Evolutionary conservation across 306 rosid genomes (phyloP), one percentile per base, ranked within the genome.

Genomic region (Quercus glauca): DNA sequence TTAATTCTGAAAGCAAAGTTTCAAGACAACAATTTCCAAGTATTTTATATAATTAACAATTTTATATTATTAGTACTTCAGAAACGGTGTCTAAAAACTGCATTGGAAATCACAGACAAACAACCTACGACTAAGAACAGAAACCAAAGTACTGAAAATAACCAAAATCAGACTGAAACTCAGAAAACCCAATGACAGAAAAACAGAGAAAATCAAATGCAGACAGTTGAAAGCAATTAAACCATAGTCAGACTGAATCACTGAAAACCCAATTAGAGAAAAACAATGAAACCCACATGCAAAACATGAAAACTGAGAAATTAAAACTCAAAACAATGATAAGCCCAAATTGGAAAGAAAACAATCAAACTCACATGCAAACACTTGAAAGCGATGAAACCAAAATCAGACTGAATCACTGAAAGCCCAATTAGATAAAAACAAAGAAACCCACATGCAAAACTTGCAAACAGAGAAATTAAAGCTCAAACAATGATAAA

Each of bases 381-480:
- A 41, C 45, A 41, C 45, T 41, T 41, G 12, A 41, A 41, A 41
- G 45, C 3, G 45, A 41, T 8, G 12, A 41, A 49, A 63, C 55
- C 11, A 21, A 71, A 25, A 31, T 63, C 58, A 69, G 23, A n/a
- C 37, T 13, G 69, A 31, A 52, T 20, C 29, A 5, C 55, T 52
- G 58, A 53, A 41, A 64, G 57, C 56, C 55, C 51, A 67, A 6
- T 31, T 41, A 3, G n/a, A 74, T 18, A 69, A 37, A 45, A 12
- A 55, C 1, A 55, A 26, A 35, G 3, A 73, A 68, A 37, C 18
- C 1, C 26, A 75, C 83, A 73, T 63, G 78, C 83, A 79, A 33
- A 26, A 21, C 73, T 18, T 9, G 21, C 51, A 79, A 43, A 43
- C 26, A 33, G 11, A 41, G 45, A 41, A 8, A 41, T 41, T 41